Evolutionary conservation across 768 basidiomycete genomes (phyloP).

Genomic region (Leccinum uliginosum): DNA sequence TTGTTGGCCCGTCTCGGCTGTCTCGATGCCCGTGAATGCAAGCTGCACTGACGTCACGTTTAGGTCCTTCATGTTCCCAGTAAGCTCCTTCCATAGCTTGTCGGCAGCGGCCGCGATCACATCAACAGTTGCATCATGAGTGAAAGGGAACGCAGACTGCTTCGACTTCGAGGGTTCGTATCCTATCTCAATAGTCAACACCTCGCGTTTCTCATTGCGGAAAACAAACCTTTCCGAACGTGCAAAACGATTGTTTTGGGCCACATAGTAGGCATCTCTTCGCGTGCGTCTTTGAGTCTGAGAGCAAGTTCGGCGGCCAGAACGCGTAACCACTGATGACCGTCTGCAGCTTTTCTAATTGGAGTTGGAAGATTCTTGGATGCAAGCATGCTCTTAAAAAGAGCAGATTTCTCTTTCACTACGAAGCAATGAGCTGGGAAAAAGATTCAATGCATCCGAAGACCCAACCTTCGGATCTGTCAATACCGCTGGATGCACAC

Average conservation of each 20-base stretch:
- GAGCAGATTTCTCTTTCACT: conserved; percentile 82
- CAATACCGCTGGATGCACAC: conserved; percentile 62
- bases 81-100: conserved; percentile 82
- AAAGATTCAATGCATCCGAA: not conserved
- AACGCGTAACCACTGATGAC: conserved; percentile 87
- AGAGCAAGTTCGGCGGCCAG: conserved; percentile 87
- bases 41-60: conserved; percentile 72
- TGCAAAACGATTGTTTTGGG: conserved; percentile 87
- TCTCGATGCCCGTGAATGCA: conserved; percentile 74
- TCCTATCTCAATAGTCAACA: conserved; percentile 38
- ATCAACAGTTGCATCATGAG: conserved; percentile 68
- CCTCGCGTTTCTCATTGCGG: not conserved
- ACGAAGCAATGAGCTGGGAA: not conserved
- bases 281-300: conserved; percentile 77
- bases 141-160: conserved; percentile 86
- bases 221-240: conserved; percentile 57
- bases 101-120: conserved; percentile 71
- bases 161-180: conserved; percentile 68
- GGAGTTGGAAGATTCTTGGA: conserved; percentile 90
- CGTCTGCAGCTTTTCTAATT: conserved; percentile 69
- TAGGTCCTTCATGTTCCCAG: conserved; percentile 51
- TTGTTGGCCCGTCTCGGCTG: conserved; percentile 72
- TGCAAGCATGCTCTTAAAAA: conserved; percentile 91
- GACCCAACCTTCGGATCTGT: conserved; percentile 73
- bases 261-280: conserved; percentile 73